These are phyloP conservation scores for Solanum medicagineum DNA, from an alignment of 257 asterid genomes.

Conservation along the genomic window DNA sequence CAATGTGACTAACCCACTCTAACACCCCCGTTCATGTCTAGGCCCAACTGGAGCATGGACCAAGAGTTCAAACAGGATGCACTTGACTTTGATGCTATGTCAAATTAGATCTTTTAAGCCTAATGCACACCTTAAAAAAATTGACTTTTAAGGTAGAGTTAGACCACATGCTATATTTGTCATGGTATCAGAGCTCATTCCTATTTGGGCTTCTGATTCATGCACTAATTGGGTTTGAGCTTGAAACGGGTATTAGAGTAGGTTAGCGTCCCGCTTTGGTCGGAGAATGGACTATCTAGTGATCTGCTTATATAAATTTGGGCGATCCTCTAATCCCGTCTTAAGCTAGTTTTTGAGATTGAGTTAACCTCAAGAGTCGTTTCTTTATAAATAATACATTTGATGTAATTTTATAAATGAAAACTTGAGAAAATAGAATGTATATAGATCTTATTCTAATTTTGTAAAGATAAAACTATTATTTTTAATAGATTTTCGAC, in stretches of 20 bases:
- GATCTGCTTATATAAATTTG: too few relatives aligned
- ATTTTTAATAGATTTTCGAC: neutral
- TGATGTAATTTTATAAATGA: neutral
- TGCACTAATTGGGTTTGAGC: too few relatives aligned
- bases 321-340: too few relatives aligned
- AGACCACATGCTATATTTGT: too few relatives aligned
- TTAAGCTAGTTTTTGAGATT: neutral
- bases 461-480: neutral
- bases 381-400: too few relatives aligned
- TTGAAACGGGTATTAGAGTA: neutral
- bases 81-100: neutral
- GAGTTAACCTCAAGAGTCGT: neutral
- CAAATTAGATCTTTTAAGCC: neutral
- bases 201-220: too few relatives aligned
- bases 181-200: neutral
- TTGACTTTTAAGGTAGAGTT: too few relatives aligned
- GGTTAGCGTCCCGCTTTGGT: neutral
- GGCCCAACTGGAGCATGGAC: neutral
- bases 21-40: neutral
- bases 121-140: neutral
- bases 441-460: neutral
- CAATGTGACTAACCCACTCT: neutral
- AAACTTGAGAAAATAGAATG: neutral
- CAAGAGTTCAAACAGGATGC: neutral
- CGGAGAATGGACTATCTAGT: neutral